Evolutionary conservation across 805 yeast species (phyloP), one percentile per base, ranked within the genome.

Genomic region (Maudiozyma serrabonitensis): DNA sequence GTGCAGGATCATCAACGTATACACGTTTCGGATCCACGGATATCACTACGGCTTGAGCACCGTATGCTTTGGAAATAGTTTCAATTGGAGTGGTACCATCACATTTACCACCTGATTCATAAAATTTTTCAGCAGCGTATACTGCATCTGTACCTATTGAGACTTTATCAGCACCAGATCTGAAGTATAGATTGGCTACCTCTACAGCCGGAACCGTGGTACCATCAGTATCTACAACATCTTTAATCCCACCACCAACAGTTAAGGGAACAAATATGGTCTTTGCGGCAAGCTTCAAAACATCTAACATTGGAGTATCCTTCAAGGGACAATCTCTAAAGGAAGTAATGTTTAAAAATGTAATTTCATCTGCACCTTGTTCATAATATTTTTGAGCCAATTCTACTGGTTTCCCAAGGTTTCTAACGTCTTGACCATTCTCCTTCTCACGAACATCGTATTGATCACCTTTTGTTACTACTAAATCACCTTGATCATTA

Each of bases 61-160:
- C 99, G 67, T 91, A 93, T 0, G 95, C 86, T 40, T 78, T 76
- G 1, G 97, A 87, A 26, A 93, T 93, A 0, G 95, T 84, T 69
- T 93, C 99, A 56, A 93, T 91, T 23, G 99, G 96, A 0, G 95
- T 75, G 2, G 70, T 74, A 0, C 99, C 99, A 43, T 78, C 75
- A 43, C 83, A 80, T 34, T 62, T 66, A 25, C 70, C 67, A 41
- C 82, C 84, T 45, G 72, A 72, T 0, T 73, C 76, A 66, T 84
- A 86, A 67, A 72, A 93, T 38, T 79, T 72, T 63, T 89, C 96
- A 4, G 98, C 98, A 32, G 95, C 95, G 46, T 69, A 66, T 1
- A 93, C 99, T 0, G 99, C 95, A 69, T 93, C 99, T 8, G 95
- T 79, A n/a, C 99, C 99, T 62, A 93, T 93, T 43, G 96, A 87